Evolutionary conservation across 2,329 filamentous ascomycete species (phyloP), one percentile per base, ranked within the genome.

Genomic region (Drechslerella stenobrocha): DNA sequence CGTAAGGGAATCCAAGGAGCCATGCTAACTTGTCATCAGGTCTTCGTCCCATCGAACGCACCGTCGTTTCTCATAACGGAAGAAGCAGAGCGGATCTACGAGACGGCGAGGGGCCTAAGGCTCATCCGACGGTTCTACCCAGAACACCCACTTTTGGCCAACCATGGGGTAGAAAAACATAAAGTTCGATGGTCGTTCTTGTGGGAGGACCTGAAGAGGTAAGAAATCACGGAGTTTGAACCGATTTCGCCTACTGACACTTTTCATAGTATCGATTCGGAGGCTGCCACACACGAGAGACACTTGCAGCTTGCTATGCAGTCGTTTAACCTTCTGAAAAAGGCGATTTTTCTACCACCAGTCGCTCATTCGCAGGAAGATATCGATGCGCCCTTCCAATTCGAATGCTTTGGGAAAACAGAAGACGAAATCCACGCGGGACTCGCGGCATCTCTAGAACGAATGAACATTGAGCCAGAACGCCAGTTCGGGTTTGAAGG

Each of bases 81-180:
- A 60, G 82, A 91, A 70, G 85, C 84, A 2, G 81, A 82, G 51
- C 78, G 81, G 3, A 83, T 93, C n/a, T 91, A 92, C 70, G 89
- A 95, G 74, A 87, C 86, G 2, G 90, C 89, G 2, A 83, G 82
- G 72, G 92, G 87, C 74, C 76, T 95, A 47, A 83, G 87, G 5
- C 84, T 93, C 55, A 79, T 95, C 47, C 83, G 84, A 71, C 78
- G 79, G 20, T 84, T 87, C 71, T 87, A 93, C 74, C 82, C 88
- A 3, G 79, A 84, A 1, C 88, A 95, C 74, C 84, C 86, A 18
- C 77, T 73, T 22, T 78, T 70, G 72, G 78, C 32, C 75, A 77
- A 55, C 46, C 52, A 70, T 51, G 60, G 66, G 4, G 70, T 73
- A 0, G 70, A 72, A 18, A 44, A 52, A n/a, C 69, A 64, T 2